Percentiles rank a stretch among this genome's conserved stretches.
Evolutionary conservation across 202 grass and related monocot species (phyloP).

Genomic region (Cymbopogon flexuosus): DNA sequence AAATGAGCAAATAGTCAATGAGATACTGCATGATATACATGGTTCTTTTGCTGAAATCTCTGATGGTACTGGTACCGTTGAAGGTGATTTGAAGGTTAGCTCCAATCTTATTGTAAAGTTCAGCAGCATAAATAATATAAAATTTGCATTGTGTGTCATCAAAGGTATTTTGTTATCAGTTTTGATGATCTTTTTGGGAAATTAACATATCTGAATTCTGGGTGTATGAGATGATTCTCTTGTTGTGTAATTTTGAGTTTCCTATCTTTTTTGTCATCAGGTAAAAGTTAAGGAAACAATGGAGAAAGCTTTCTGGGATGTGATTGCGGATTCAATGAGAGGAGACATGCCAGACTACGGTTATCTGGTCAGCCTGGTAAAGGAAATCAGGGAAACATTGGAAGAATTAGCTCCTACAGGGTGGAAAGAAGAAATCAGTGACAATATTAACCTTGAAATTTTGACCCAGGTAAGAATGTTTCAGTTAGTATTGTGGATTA

Average conservation of each 20-base stretch:
- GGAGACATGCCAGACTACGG: constrained; percentile 73
- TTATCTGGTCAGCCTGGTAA: constrained; percentile 68
- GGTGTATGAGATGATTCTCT: not conserved
- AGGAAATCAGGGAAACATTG: constrained; percentile 82
- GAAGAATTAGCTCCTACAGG: constrained; percentile 62
- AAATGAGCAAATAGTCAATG: constrained; percentile 96
- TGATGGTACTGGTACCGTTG: constrained; percentile 34
- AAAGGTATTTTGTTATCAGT: not conserved
- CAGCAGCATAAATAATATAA: constrained; percentile 8
- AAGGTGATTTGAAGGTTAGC: constrained; percentile 61
- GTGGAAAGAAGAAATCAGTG: constrained; percentile 71
- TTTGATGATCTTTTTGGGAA: not conserved
- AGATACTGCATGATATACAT: constrained; percentile 68
- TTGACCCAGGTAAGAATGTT: constrained; percentile 66
- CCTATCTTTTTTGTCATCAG: constrained; percentile 26
- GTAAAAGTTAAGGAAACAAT: constrained; percentile 71
- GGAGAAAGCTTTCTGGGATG: constrained; percentile 95
- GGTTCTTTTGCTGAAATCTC: constrained; percentile 46
- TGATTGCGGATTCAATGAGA: constrained; percentile 58
- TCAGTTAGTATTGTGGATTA: constrained; percentile 11
- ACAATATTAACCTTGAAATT: constrained; percentile 71
- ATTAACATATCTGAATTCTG: constrained; percentile 2
- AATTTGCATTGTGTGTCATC: not conserved
- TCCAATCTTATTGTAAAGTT: not conserved
- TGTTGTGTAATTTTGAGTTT: not conserved